Conservation (phyloP, 2,329 filamentous ascomycete species). For the Neoarthrinium moseri region DNA sequence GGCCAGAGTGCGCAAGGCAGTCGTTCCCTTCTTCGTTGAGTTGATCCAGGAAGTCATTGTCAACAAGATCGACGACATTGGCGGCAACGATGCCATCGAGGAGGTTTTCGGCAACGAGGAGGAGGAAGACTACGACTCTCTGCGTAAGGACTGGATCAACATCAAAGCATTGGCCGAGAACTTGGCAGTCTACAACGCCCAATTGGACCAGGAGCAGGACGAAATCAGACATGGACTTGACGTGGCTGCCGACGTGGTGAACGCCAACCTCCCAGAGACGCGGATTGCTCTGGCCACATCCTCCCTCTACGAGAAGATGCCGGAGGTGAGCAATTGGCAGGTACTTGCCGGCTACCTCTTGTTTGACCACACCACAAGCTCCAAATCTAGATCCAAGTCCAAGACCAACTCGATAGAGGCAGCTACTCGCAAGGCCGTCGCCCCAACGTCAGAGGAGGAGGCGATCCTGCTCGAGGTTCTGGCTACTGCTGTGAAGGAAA, state of each 20-base stretch:
- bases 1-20: constrained; percentile 78
- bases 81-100: constrained; percentile 73
- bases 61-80: constrained; percentile 77
- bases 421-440: constrained; percentile 69
- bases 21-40: constrained; percentile 86
- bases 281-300: constrained; percentile 84
- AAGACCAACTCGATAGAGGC: constrained; percentile 59
- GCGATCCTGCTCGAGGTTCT: constrained; percentile 83
- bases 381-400: constrained; percentile 49
- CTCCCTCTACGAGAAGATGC: constrained; percentile 77
- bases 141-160: constrained; percentile 82
- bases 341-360: constrained; percentile 85
- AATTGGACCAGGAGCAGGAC: constrained; percentile 58
- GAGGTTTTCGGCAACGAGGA: constrained; percentile 71
- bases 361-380: constrained; percentile 79
- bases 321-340: constrained; percentile 84
- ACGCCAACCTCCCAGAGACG: constrained; percentile 69
- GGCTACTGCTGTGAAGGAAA: constrained; percentile 75
- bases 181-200: constrained; percentile 75
- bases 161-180: constrained; percentile 88
- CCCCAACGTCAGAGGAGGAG: constrained; percentile 75
- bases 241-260: constrained; percentile 54
- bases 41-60: constrained; percentile 82
- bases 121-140: constrained; percentile 74
- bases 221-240: constrained; percentile 45